Percentiles rank a stretch among this genome's conserved stretches.
Evolutionary conservation across 208 protist genomes (phyloP).

Genomic region (Trypanosoma cruzi): DNA sequence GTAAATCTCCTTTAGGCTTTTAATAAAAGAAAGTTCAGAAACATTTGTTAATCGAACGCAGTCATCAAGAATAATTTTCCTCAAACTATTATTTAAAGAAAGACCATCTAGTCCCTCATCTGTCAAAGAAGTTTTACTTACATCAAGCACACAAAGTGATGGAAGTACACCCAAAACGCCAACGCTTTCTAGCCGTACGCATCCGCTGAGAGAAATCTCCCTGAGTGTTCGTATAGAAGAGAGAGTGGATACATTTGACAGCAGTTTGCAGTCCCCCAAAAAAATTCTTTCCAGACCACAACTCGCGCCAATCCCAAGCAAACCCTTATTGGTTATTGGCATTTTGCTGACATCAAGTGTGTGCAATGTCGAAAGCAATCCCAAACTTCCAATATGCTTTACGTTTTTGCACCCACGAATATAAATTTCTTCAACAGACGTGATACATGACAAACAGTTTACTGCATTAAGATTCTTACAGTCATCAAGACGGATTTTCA

Average conservation of each 20-base stretch:
- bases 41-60: no score
- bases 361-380: not conserved
- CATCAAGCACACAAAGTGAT: not conserved
- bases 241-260: slow-evolving; percentile 3
- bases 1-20: slow-evolving; percentile 4
- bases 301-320: not conserved
- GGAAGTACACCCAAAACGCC: slow-evolving; percentile 6
- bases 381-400: slow-evolving; percentile 1
- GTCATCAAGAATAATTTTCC: no score
- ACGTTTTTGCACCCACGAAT: not conserved
- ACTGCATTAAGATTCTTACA: not conserved
- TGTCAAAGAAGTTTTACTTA: no score
- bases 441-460: not conserved
- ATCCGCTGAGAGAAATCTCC: slow-evolving; percentile 1
- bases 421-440: not conserved
- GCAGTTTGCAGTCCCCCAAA: not conserved
- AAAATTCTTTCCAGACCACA: not conserved
- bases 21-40: not conserved
- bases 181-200: not conserved
- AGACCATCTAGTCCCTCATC: no score
- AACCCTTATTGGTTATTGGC: not conserved
- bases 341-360: slow-evolving; percentile 1
- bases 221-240: slow-evolving; percentile 6
- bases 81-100: no score
- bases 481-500: not conserved